Percentiles rank a stretch among this genome's conserved stretches.
These are phyloP conservation scores for Favolaschia claudopus DNA, from an alignment of 768 basidiomycete genomes.

Conservation along the genomic window DNA sequence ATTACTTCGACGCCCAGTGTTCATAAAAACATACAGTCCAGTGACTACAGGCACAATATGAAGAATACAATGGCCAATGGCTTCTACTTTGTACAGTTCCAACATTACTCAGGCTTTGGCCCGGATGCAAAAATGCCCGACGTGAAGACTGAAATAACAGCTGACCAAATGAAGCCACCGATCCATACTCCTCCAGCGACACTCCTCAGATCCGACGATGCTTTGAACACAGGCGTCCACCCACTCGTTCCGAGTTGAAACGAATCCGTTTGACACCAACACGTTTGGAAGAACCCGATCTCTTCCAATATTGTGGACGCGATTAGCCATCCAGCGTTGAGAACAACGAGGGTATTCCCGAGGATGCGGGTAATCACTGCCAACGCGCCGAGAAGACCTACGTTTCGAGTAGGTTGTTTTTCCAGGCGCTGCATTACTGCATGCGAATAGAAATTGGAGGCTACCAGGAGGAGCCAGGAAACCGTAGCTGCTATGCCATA, in stretches of 20 bases:
- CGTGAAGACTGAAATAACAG: background rate
- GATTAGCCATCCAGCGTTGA: constrained; percentile 21
- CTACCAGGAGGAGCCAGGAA: constrained; percentile 38
- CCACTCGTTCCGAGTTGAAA: background rate
- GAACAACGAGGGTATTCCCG: constrained; percentile 8
- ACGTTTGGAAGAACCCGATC: constrained; percentile 13
- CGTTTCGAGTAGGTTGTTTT: background rate
- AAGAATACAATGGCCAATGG: no score
- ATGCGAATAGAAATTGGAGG: constrained; percentile 28
- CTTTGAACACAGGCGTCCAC: constrained; percentile 1
- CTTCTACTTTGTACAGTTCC: no score
- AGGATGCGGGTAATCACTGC: background rate
- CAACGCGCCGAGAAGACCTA: background rate
- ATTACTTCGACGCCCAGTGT: no score
- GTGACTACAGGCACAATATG: no score
- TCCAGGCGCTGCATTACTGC: constrained; percentile 4
- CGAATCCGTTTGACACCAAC: constrained; percentile 19
- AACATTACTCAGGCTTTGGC: no score
- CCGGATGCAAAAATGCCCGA: background rate
- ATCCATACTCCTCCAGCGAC: background rate
- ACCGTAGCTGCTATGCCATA: constrained; percentile 35
- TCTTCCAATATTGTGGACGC: constrained; percentile 12
- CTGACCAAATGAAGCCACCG: background rate
- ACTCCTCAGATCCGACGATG: background rate
- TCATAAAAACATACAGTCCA: no score